phyloP scores from a whole-genome alignment of 139 green algal genomes.

The Asterochloris erici region DNA sequence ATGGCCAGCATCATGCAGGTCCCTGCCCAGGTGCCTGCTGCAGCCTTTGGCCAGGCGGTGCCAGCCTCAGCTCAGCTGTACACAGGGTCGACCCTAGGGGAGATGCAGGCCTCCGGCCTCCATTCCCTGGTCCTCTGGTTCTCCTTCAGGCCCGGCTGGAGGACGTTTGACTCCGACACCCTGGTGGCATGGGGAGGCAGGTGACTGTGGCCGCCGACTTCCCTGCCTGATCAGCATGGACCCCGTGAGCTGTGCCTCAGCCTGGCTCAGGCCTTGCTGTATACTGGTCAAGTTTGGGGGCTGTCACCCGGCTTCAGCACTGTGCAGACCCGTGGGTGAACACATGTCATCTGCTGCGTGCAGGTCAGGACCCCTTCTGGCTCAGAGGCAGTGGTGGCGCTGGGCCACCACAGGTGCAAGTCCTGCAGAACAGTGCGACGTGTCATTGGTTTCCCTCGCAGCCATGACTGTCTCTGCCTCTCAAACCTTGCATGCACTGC shows the following conservation, averaged over 20 bases:
- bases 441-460: background rate
- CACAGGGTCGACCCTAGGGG: background rate
- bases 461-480: background rate
- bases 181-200: slow-evolving; percentile 15
- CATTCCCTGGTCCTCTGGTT: slow-evolving; percentile 4
- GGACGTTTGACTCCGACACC: slow-evolving; percentile 7
- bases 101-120: background rate
- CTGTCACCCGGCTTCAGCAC: too few relatives aligned
- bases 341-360: too few relatives aligned
- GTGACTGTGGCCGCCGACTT: too few relatives aligned
- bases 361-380: background rate
- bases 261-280: too few relatives aligned
- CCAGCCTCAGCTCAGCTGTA: slow-evolving; percentile 1
- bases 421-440: background rate
- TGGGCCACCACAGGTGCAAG: slow-evolving; percentile 4
- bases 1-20: background rate
- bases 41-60: background rate
- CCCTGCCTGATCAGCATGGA: too few relatives aligned
- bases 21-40: background rate
- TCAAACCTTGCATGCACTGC: background rate
- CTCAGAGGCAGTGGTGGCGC: slow-evolving; percentile 15
- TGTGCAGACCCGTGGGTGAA: too few relatives aligned
- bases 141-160: slow-evolving; percentile 4
- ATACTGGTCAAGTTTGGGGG: too few relatives aligned
- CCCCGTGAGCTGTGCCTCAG: too few relatives aligned